phyloP scores from a whole-genome alignment of 805 yeast genomes.

The Teunomyces cretensis region DNA sequence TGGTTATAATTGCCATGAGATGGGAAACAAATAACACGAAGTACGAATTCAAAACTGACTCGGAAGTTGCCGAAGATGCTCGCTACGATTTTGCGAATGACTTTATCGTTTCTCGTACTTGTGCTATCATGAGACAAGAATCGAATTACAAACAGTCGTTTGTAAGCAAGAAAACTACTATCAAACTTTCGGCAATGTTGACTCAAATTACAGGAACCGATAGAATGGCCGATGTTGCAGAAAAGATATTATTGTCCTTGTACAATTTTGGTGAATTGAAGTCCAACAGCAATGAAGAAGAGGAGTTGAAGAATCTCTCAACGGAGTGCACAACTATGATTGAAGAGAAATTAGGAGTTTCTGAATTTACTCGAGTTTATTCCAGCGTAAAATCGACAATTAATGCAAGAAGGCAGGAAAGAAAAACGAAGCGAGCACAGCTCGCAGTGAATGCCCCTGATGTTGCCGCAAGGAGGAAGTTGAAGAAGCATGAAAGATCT shows the following conservation, averaged over 20 bases:
- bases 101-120: slow-evolving; percentile 63
- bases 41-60: slow-evolving; percentile 26
- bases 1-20: slow-evolving; percentile 56
- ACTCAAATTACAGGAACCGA: slow-evolving; percentile 48
- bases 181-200: slow-evolving; percentile 69
- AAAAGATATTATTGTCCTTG: slow-evolving; percentile 54
- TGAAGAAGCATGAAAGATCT: slow-evolving; percentile 70
- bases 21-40: slow-evolving; percentile 55
- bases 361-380: slow-evolving; percentile 62
- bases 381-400: slow-evolving; percentile 64
- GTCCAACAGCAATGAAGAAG: slow-evolving; percentile 41
- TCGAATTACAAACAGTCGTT: slow-evolving; percentile 50
- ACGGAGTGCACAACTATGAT: slow-evolving; percentile 67
- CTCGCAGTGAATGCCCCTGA: slow-evolving; percentile 80
- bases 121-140: slow-evolving; percentile 67
- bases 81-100: slow-evolving; percentile 43
- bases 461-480: slow-evolving; percentile 71
- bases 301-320: slow-evolving; percentile 53
- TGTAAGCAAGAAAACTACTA: slow-evolving; percentile 63
- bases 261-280: slow-evolving; percentile 44
- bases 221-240: slow-evolving; percentile 43
- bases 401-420: slow-evolving; percentile 63
- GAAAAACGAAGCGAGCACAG: slow-evolving; percentile 73
- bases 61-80: slow-evolving; percentile 21
- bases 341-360: slow-evolving; percentile 67